phyloP scores from a whole-genome alignment of 2,329 filamentous ascomycete species.

The Pseudocercospora ulei region DNA sequence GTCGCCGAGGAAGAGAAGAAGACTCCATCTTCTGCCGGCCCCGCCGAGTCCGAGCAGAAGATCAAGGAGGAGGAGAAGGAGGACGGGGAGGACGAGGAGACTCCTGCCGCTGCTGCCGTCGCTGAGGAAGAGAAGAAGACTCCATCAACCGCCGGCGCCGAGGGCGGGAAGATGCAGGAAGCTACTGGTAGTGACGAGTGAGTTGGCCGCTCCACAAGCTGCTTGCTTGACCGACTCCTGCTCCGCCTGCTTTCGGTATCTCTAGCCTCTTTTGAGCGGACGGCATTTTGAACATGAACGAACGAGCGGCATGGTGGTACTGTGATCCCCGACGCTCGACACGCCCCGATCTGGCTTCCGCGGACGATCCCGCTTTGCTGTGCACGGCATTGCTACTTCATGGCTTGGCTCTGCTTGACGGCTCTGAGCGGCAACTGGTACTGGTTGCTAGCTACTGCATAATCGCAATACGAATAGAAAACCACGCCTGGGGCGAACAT shows the following conservation, averaged over 20 bases:
- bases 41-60: background rate
- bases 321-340: too few relatives aligned
- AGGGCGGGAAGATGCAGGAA: constrained; percentile 11
- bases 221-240: background rate
- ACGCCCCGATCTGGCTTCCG: constrained; percentile 5
- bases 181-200: constrained; percentile 2
- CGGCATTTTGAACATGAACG: constrained; percentile 6
- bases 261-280: constrained; percentile 3
- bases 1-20: constrained; percentile 18
- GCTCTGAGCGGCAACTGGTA: constrained; percentile 1
- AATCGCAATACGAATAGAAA: background rate
- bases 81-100: constrained; percentile 23
- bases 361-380: background rate
- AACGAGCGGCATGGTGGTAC: too few relatives aligned
- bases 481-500: background rate
- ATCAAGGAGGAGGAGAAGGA: constrained; percentile 17
- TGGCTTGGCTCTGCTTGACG: too few relatives aligned
- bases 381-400: too few relatives aligned
- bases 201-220: background rate
- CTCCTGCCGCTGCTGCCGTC: constrained; percentile 9
- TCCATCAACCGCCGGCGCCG: background rate
- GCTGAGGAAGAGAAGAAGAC: constrained; percentile 17
- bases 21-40: constrained; percentile 1
- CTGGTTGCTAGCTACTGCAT: constrained; percentile 1
- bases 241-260: background rate